phyloP scores from a whole-genome alignment of 2,329 filamentous ascomycete species.

The Hymenoscyphus repandus region DNA sequence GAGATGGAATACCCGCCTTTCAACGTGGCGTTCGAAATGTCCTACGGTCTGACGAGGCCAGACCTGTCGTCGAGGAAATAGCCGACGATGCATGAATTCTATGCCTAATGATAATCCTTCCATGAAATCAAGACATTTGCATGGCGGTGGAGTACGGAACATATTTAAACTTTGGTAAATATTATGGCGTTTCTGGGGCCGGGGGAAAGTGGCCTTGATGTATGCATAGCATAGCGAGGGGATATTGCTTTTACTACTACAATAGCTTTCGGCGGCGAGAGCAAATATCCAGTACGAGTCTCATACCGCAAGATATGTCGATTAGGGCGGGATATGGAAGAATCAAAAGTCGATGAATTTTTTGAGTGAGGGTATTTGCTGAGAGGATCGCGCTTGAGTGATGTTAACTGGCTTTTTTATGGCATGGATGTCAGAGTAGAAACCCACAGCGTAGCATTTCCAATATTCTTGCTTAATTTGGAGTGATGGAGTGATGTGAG shows the following conservation, averaged over 20 bases:
- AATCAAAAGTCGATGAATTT: no score
- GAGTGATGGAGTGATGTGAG: no score
- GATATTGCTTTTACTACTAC: neutral
- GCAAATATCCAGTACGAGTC: neutral
- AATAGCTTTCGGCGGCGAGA: no score
- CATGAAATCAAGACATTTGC: neutral
- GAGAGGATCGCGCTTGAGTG: no score
- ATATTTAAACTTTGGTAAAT: neutral
- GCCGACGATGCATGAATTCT: constrained; percentile 11
- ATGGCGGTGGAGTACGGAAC: constrained; percentile 3
- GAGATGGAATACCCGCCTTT: constrained; percentile 75
- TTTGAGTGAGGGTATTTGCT: no score
- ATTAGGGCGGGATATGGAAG: no score
- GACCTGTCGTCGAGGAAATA: constrained; percentile 17
- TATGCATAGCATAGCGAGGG: neutral
- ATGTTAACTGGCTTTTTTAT: no score
- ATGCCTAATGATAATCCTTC: constrained; percentile 12
- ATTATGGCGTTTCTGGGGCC: neutral
- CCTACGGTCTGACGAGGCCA: constrained; percentile 20
- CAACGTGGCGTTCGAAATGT: constrained; percentile 75
- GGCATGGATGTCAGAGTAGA: no score
- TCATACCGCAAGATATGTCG: no score
- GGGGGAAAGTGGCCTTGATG: neutral
- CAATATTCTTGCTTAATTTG: no score
- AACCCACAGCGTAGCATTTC: no score